Conservation (phyloP, 129 eudicot genomes). For the Deinandra increscens region DNA sequence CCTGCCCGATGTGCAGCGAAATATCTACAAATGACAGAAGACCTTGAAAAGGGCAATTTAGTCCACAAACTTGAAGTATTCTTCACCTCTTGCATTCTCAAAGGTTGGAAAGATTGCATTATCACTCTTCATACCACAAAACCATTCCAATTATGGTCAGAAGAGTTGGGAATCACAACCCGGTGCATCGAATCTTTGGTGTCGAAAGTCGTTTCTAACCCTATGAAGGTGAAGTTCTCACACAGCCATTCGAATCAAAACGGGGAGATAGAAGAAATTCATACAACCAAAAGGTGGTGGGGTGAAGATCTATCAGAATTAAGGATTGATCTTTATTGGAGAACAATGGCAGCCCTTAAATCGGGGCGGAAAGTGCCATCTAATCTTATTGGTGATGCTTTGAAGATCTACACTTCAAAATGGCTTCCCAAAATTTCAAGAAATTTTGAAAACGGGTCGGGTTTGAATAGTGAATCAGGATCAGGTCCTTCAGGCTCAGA, state of each 20-base stretch:
- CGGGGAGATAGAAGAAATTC: slow-evolving; percentile 32
- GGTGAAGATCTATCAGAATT: slow-evolving; percentile 80
- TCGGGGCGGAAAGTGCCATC: slow-evolving; percentile 63
- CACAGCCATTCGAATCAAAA: slow-evolving; percentile 43
- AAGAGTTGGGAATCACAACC: slow-evolving; percentile 70
- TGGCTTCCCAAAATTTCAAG: slow-evolving; percentile 68
- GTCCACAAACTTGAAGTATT: slow-evolving; percentile 68
- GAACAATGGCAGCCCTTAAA: slow-evolving; percentile 73
- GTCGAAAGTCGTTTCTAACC: slow-evolving; percentile 57
- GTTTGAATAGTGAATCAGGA: slow-evolving; percentile 28
- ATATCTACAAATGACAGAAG: slow-evolving; percentile 88
- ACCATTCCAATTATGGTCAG: slow-evolving; percentile 51
- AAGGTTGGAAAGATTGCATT: slow-evolving; percentile 84
- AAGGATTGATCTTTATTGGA: slow-evolving; percentile 73
- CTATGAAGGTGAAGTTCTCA: slow-evolving; percentile 51
- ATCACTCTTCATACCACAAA: slow-evolving; percentile 67
- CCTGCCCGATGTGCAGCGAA: slow-evolving; percentile 67
- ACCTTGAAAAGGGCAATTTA: slow-evolving; percentile 74
- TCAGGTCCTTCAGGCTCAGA: slow-evolving; percentile 35
- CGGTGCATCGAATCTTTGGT: slow-evolving; percentile 75
- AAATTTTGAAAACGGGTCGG: slow-evolving; percentile 28
- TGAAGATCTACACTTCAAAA: slow-evolving; percentile 61
- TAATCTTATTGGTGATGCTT: slow-evolving; percentile 66
- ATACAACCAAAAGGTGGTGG: slow-evolving; percentile 66
- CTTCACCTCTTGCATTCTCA: slow-evolving; percentile 67